Conservation (phyloP, 2,329 filamentous ascomycete genomes). For the Aspergillus quadrilineatus region DNA sequence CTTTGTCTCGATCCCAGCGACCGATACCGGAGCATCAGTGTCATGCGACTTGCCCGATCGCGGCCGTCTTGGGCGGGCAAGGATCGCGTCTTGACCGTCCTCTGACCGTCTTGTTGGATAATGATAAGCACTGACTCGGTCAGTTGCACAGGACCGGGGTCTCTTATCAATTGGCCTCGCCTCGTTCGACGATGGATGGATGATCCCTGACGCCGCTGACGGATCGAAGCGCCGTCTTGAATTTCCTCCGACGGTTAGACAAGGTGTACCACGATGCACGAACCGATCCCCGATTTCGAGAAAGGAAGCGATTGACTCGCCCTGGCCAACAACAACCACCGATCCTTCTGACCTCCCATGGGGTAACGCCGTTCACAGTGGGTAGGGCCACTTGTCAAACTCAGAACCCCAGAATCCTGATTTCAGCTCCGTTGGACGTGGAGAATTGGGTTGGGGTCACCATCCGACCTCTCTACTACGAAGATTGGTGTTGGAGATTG, state of each 20-base stretch:
- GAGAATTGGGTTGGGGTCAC: not conserved
- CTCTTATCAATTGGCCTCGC: conserved; percentile 1
- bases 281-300: not conserved
- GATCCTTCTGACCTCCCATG: conserved; percentile 2
- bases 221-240: not conserved
- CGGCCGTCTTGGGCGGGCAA: not conserved
- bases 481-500: not conserved
- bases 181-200: not conserved
- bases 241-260: conserved; percentile 1
- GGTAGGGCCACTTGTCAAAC: conserved; percentile 3
- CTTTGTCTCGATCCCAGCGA: not conserved
- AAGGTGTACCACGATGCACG: not conserved
- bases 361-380: conserved; percentile 10
- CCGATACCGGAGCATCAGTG: not conserved
- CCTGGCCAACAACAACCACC: not conserved
- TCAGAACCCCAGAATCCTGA: not conserved
- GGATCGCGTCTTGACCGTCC: too few species aligned
- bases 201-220: not conserved
- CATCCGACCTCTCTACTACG: not conserved
- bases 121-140: conserved; percentile 1
- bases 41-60: not conserved
- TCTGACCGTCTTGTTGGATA: not conserved
- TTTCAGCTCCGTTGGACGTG: not conserved
- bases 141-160: not conserved
- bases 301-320: conserved; percentile 7